Conservation (phyloP, 1,284 basidiomycete genomes). For the Trichosporon sp. region DNA sequence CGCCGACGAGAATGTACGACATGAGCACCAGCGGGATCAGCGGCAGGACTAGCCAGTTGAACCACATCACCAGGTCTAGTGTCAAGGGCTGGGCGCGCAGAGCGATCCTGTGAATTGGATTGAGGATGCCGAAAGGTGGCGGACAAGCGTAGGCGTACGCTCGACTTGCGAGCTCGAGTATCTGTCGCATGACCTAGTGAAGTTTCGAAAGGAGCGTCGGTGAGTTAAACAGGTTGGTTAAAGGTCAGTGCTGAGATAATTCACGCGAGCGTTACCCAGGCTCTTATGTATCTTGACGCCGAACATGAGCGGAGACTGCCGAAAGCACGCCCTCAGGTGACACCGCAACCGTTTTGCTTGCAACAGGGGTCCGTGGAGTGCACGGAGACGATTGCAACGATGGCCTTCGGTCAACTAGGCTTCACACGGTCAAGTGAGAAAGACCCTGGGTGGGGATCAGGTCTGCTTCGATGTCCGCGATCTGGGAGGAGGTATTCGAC, state of each 20-base stretch:
- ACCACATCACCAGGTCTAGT: neutral
- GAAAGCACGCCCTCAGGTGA: neutral
- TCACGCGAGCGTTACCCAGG: neutral
- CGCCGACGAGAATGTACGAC: neutral
- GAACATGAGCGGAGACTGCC: neutral
- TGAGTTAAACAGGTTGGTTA: neutral
- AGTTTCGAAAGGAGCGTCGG: neutral
- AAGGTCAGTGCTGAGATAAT: neutral
- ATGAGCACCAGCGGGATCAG: neutral
- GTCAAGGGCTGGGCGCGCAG: neutral
- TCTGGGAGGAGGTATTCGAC: too few species aligned
- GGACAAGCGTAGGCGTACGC: neutral
- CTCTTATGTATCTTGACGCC: neutral
- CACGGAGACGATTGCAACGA: neutral
- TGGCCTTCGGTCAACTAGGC: neutral
- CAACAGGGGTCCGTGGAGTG: slow-evolving; percentile 6
- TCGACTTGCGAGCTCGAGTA: neutral
- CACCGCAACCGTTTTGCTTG: neutral
- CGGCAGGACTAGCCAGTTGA: neutral
- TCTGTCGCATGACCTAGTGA: neutral
- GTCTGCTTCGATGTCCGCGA: neutral
- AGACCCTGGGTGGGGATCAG: neutral
- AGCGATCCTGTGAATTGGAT: neutral
- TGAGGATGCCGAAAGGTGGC: neutral
- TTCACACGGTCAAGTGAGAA: too few species aligned